Evolutionary conservation across 352 stramenopile genomes (phyloP).

Genomic region (Phytophthora cajani): DNA sequence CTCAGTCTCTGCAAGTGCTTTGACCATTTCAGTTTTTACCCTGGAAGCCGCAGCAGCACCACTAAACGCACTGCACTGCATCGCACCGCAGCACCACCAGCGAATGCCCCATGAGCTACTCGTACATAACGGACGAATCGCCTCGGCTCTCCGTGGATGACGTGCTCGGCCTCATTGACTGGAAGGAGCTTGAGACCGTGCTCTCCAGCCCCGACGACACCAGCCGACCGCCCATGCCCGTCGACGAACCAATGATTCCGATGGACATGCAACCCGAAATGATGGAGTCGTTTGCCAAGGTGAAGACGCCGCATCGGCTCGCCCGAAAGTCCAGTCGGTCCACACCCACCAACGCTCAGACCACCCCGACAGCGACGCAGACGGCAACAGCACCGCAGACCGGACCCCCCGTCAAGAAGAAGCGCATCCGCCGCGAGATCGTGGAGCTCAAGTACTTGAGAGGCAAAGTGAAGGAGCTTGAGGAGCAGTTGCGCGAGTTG

Average conservation of each 20-base stretch:
- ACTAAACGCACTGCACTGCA: neutral
- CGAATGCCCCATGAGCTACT: constrained; percentile 36
- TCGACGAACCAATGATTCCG: constrained; percentile 6
- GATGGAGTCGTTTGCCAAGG: constrained; percentile 6
- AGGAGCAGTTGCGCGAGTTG: constrained; percentile 33
- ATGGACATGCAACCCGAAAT: constrained; percentile 14
- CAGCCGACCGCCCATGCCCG: constrained; percentile 13
- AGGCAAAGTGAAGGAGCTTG: constrained; percentile 42
- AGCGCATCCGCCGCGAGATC: constrained; percentile 38
- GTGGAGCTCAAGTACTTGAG: constrained; percentile 43
- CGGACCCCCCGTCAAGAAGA: constrained; percentile 33
- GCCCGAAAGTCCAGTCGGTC: constrained; percentile 15
- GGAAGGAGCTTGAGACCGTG: constrained; percentile 39
- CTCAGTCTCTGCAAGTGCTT: neutral
- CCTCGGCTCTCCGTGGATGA: constrained; percentile 37
- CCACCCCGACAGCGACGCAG: constrained; percentile 6
- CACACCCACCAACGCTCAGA: constrained; percentile 4
- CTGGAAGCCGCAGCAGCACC: constrained; percentile 17
- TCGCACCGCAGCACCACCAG: neutral
- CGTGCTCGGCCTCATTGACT: constrained; percentile 40
- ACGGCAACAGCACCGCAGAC: neutral
- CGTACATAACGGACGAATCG: constrained; percentile 34
- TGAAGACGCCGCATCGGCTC: constrained; percentile 5
- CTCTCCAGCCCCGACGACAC: constrained; percentile 30
- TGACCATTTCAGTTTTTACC: constrained; percentile 31